A percentile compares a stretch with the other conserved stretches of the same genome.
Conservation (phyloP, 495 filamentous ascomycete species). For the Aspergillus panamensis region DNA sequence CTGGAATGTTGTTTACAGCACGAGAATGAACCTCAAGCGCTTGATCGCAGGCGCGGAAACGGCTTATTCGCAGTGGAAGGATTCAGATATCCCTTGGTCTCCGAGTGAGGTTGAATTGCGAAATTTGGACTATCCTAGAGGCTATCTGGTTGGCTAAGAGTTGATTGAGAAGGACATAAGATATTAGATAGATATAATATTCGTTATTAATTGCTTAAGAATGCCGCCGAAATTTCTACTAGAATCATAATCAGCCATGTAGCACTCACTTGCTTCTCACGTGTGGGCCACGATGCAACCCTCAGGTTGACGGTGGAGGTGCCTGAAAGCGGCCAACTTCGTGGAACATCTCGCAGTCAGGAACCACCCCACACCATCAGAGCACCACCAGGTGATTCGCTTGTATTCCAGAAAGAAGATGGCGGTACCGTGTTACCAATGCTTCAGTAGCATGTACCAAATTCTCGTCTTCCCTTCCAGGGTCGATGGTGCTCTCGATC, state of each 20-base stretch:
- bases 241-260: no score
- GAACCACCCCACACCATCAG: background rate
- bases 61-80: constrained; percentile 26
- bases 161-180: background rate
- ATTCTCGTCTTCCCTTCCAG: background rate
- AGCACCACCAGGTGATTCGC: background rate
- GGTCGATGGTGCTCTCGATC: background rate
- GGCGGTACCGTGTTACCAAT: background rate
- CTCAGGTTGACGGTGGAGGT: background rate
- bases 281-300: background rate
- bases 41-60: constrained; percentile 24
- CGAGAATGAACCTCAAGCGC: constrained; percentile 27
- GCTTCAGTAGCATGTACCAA: background rate
- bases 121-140: constrained; percentile 27
- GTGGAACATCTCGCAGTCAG: background rate
- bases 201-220: background rate
- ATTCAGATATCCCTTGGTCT: constrained; percentile 23
- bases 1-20: constrained; percentile 30
- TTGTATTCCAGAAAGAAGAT: background rate
- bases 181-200: background rate
- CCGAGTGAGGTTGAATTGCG: constrained; percentile 18
- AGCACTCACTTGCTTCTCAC: background rate
- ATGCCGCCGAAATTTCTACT: no score
- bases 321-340: background rate
- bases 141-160: constrained; percentile 21